These are phyloP conservation scores for Rhodosporidiobolus sp. DNA, from an alignment of 768 basidiomycete species.

Conservation along the genomic window DNA sequence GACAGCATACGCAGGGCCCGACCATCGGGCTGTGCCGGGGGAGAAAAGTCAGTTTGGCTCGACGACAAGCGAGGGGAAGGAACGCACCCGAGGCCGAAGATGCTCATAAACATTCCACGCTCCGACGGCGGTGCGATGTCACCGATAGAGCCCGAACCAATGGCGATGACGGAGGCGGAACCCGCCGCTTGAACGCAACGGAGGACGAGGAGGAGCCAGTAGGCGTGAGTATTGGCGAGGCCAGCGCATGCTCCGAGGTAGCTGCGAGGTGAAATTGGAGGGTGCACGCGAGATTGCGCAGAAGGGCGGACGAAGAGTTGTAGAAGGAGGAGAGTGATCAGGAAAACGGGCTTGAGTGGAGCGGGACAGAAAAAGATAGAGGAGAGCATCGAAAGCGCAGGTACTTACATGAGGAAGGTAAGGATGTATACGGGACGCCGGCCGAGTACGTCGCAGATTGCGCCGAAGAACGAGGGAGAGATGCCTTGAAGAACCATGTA, in stretches of 20 bases:
- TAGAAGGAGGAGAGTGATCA: too few species aligned
- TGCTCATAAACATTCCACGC: constrained; percentile 29
- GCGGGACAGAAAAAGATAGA: background rate
- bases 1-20: background rate
- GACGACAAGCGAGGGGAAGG: too few species aligned
- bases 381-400: background rate
- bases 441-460: constrained; percentile 32
- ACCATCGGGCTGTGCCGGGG: background rate
- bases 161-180: constrained; percentile 31
- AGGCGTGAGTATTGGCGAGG: constrained; percentile 32
- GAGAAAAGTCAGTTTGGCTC: background rate
- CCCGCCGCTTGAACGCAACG: constrained; percentile 27
- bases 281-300: background rate
- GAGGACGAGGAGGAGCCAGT: constrained; percentile 23
- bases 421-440: constrained; percentile 28
- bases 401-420: constrained; percentile 31
- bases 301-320: background rate
- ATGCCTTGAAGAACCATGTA: constrained; percentile 37
- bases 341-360: background rate
- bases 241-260: constrained; percentile 38
- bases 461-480: constrained; percentile 29
- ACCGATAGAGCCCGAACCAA: constrained; percentile 31
- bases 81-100: constrained; percentile 17
- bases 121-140: constrained; percentile 30
- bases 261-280: background rate